Conservation (phyloP, 2,329 filamentous ascomycete species). For the Mycogone perniciosa region DNA sequence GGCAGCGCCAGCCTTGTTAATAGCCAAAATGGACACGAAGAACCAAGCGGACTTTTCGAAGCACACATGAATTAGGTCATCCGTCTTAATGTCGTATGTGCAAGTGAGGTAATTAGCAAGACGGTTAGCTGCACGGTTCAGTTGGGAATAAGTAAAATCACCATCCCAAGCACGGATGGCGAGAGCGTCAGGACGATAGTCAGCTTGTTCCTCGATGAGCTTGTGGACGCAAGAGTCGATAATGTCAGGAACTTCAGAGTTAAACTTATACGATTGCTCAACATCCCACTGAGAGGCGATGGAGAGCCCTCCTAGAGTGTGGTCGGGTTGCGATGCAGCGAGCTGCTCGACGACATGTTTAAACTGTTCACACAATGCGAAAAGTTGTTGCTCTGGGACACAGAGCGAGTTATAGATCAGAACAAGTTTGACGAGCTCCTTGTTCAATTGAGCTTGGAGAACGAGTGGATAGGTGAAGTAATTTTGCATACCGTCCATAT, state of each 20-base stretch:
- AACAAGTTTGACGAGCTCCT: neutral
- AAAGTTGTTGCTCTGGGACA: neutral
- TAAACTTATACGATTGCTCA: neutral
- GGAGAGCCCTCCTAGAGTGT: neutral
- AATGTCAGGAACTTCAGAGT: neutral
- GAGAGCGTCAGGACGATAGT: neutral
- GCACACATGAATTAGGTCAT: slow-evolving; percentile 13
- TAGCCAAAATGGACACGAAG: slow-evolving; percentile 18
- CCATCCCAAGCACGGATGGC: slow-evolving; percentile 16
- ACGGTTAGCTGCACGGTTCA: slow-evolving; percentile 9
- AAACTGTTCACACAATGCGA: slow-evolving; percentile 1
- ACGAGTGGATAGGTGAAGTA: neutral
- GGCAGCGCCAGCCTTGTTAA: slow-evolving; percentile 21
- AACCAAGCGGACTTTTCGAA: slow-evolving; percentile 18
- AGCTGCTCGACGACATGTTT: neutral
- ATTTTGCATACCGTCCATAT: neutral
- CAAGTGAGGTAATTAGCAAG: neutral
- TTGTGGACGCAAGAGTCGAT: neutral
- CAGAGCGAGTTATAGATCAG: slow-evolving; percentile 2
- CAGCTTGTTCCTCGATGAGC: neutral
- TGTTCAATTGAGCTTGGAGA: neutral
- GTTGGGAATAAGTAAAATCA: slow-evolving; percentile 13
- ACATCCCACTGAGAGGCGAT: neutral
- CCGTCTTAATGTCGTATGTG: slow-evolving; percentile 15
- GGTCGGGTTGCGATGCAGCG: neutral